phyloP scores from a whole-genome alignment of 2,329 filamentous ascomycete genomes.

The Penicillium verrucosum region DNA sequence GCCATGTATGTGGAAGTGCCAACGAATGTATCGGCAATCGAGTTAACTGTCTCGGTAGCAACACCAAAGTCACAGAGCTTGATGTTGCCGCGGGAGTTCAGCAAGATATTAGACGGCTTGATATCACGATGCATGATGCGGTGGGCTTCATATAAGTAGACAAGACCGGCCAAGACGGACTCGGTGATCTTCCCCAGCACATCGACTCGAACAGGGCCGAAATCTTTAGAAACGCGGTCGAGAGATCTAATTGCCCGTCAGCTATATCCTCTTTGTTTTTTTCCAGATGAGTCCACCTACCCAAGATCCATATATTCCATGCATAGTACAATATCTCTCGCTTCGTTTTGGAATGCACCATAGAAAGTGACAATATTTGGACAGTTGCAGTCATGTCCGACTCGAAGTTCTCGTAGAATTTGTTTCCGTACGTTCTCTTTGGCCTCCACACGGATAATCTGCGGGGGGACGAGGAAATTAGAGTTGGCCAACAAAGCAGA shows the following conservation, averaged over 20 bases:
- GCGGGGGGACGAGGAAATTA: conserved; percentile 8
- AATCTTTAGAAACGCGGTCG: conserved; percentile 89
- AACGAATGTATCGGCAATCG: conserved; percentile 96
- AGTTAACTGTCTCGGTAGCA: conserved; percentile 96
- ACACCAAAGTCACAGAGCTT: conserved; percentile 99
- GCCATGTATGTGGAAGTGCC: conserved; percentile 99
- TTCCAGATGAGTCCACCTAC: conserved; percentile 56
- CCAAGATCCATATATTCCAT: conserved; percentile 99
- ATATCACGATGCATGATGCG: conserved; percentile 99
- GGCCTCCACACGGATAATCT: conserved; percentile 97
- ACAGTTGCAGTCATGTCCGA: conserved; percentile 97
- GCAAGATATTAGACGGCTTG: conserved; percentile 95
- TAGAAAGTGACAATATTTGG: conserved; percentile 98
- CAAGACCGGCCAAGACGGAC: conserved; percentile 86
- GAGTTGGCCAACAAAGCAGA: not conserved
- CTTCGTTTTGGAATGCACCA: conserved; percentile 92
- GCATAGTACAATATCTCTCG: conserved; percentile 97
- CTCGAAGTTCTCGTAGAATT: conserved; percentile 94
- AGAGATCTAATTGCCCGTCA: conserved; percentile 62
- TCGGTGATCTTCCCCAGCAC: conserved; percentile 97
- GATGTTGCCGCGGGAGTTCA: conserved; percentile 91
- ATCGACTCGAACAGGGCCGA: conserved; percentile 91
- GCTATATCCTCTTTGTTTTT: conserved; percentile 11
- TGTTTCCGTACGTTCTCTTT: conserved; percentile 96
- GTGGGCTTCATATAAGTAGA: conserved; percentile 91